Evolutionary conservation across 2,329 filamentous ascomycete genomes (phyloP).

Genomic region (Fusarium sp.): DNA sequence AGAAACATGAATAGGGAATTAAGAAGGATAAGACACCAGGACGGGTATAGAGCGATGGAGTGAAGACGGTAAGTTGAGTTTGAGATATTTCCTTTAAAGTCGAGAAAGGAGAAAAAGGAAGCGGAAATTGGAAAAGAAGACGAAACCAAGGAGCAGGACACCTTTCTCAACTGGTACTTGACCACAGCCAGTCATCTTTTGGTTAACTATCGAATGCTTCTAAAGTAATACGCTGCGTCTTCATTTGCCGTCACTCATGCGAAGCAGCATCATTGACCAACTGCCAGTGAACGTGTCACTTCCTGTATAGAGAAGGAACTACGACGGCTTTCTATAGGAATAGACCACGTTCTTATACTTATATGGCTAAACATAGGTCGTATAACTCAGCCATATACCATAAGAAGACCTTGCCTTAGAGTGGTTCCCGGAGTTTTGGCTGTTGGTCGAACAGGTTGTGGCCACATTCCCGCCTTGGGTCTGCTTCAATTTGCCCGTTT

Average conservation of each 20-base stretch:
- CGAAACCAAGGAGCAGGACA: not conserved
- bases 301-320: not conserved
- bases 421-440: too few species aligned
- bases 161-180: not conserved
- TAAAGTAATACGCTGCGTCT: constrained; percentile 6
- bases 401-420: too few species aligned
- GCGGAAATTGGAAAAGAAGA: not conserved
- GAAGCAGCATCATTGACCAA: not conserved
- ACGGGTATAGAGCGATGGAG: not conserved
- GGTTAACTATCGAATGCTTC: constrained; percentile 1
- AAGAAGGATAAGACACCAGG: not conserved
- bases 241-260: constrained; percentile 29
- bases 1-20: not conserved
- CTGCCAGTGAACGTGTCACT: not conserved
- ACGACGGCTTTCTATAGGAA: not conserved
- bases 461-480: not conserved
- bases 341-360: not conserved
- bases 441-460: not conserved
- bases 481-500: not conserved
- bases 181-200: constrained; percentile 2
- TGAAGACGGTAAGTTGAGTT: not conserved
- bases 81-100: not conserved
- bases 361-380: not conserved
- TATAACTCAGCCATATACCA: too few species aligned
- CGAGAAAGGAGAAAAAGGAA: not conserved